Base-by-base conservation (phyloP, 208 protist species). In the Wallacemonas rigidus region DNA sequence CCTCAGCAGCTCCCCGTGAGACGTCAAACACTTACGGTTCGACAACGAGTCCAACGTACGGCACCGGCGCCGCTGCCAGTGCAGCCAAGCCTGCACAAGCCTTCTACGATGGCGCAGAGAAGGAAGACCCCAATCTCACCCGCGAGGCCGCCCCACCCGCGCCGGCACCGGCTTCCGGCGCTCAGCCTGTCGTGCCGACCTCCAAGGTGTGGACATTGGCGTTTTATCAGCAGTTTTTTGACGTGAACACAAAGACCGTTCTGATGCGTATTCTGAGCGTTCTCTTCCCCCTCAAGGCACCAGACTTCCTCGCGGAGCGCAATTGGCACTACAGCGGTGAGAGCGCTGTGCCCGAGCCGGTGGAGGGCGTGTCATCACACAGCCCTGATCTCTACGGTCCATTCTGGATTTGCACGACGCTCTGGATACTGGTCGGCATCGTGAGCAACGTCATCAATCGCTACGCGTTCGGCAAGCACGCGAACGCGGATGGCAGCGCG, bases 191-290 rank as follows among this genome's bases (percentile, higher is more conserved):
- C 45, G 43, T 45, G 36, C 38, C 72, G 9, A 91, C 77, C 39
- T 88, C 82, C 11, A 89, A 87, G 72, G 90, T 95, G 74, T 97
- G 89, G 87, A 90, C 67, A 14, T 62, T 95, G 43, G 86, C 79
- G 71, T 97, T 94, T 61, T 97, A 94, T 61, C 93, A 95, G 76
- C 89, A 93, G 67, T 97, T 92, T 75, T 97, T 97, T 64, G 90
- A 97, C 72, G 87, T 97, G 41, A 86, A 83, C 71, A 96, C 93
- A n/a, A 64, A 78, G 39, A 86, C 94, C 58, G 88, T 97, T 55
- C 76, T 92, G 53, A 64, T 85, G 56, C 90, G 93, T 26, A 72
- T 95, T 67, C 90, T 74, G 63, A 91, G 89, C 72, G 79, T 81
- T 6, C 54, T 96, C 50, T 68, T 90, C 35, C 88, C 88, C 11